Evolutionary conservation across 352 stramenopile genomes (phyloP).

Genomic region (Phytophthora agathidicida): DNA sequence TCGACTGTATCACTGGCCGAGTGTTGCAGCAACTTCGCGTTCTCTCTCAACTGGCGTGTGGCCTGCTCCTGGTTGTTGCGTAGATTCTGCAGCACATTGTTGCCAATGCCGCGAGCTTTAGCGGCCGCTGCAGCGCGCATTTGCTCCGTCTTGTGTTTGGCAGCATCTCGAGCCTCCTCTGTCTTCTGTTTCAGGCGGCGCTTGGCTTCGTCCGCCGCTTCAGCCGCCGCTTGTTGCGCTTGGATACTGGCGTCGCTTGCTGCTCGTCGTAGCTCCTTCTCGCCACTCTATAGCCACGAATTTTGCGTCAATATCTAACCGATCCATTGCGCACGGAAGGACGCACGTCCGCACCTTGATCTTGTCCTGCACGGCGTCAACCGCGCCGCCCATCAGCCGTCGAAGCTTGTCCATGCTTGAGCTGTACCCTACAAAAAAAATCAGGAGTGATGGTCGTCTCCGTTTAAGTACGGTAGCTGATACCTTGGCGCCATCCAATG

Average conservation of each 20-base stretch:
- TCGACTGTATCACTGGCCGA: constrained; percentile 45
- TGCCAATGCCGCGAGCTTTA: constrained; percentile 40
- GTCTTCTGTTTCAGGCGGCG: constrained; percentile 15
- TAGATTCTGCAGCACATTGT: constrained; percentile 48
- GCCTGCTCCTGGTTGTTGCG: constrained; percentile 49
- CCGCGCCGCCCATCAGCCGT: constrained; percentile 10
- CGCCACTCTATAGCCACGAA: constrained; percentile 7
- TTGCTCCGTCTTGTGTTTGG: constrained; percentile 28
- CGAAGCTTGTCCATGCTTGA: constrained; percentile 37
- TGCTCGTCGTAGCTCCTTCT: constrained; percentile 19
- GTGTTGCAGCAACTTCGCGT: constrained; percentile 37
- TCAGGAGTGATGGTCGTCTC: constrained; percentile 11
- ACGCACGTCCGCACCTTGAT: constrained; percentile 24
- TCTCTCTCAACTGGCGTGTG: constrained; percentile 49
- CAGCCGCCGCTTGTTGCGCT: constrained; percentile 1
- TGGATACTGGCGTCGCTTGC: constrained; percentile 15
- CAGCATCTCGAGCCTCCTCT: constrained; percentile 13
- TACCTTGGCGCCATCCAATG: too few species aligned
- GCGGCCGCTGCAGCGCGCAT: constrained; percentile 15
- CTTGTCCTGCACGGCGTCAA: constrained; percentile 31
- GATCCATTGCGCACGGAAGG: background rate
- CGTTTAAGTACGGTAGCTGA: constrained; percentile 32
- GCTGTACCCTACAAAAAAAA: constrained; percentile 19
- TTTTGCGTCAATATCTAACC: background rate
- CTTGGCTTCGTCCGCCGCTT: constrained; percentile 19